These are phyloP conservation scores for Xylaria sp. DNA, from an alignment of 2,329 filamentous ascomycete species.

Conservation along the genomic window DNA sequence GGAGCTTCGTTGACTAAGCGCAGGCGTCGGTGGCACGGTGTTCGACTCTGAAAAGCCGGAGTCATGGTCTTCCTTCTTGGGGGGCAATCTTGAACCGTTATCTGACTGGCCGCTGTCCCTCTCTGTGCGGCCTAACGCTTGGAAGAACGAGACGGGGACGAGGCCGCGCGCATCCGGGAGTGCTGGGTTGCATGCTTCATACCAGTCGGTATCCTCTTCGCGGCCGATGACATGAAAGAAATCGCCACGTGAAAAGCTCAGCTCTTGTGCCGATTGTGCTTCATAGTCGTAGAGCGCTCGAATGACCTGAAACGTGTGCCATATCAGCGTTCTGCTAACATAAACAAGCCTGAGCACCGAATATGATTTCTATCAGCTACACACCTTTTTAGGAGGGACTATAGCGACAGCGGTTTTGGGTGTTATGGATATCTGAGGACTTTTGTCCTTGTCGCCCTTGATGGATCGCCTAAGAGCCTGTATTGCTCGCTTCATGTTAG, in stretches of 20 bases:
- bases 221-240: conserved; percentile 98
- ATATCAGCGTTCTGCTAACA: conserved; percentile 39
- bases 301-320: conserved; percentile 75
- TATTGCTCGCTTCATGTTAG: conserved; percentile 56
- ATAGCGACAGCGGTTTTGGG: conserved; percentile 90
- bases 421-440: conserved; percentile 78
- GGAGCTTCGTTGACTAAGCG: conserved; percentile 60
- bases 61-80: conserved; percentile 81
- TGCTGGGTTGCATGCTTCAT: conserved; percentile 96
- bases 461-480: conserved; percentile 87
- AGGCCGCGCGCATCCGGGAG: conserved; percentile 88
- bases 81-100: conserved; percentile 59
- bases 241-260: conserved; percentile 93
- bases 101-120: conserved; percentile 84
- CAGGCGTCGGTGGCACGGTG: conserved; percentile 49
- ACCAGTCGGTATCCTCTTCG: conserved; percentile 96
- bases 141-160: conserved; percentile 94
- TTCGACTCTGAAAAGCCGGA: conserved; percentile 82
- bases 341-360: not conserved
- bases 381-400: conserved; percentile 91
- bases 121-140: conserved; percentile 90
- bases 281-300: conserved; percentile 95
- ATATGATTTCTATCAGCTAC: conserved; percentile 44
- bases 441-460: conserved; percentile 86
- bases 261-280: conserved; percentile 78